Evolutionary conservation across 192 early-diverging fungal genomes (phyloP), one percentile per base, ranked within the genome.

Genomic region (Gorgonomyces haynaldii): DNA sequence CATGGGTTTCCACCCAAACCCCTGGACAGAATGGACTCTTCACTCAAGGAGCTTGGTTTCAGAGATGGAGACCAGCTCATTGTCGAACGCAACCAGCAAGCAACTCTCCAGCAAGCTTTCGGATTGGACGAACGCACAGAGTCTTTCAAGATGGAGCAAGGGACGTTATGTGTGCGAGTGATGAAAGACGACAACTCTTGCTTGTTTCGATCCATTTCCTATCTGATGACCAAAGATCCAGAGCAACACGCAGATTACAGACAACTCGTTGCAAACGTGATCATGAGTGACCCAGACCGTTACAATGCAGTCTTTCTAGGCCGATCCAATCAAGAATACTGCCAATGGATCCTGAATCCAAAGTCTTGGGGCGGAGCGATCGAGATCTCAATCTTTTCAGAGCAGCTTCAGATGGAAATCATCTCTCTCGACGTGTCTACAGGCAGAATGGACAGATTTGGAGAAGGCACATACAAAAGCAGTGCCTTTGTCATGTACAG

Each of bases 341-440:
- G 65, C 20, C 34, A 66, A 0, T 88, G 85, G 83, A 89, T 89
- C 44, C 36, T 57, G 50, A 57, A 60, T 27, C 40, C 60, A 20
- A 65, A 72, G 20, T 70, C 72, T 40, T 89, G 87, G 87, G 87
- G 87, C 56, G 86, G 86, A n/a, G 86, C 82, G 0, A 85, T 88
- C 43, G 86, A 89, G 49, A 62, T 86, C 12, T 56, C 83, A 13
- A 81, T 88, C n/a, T 83, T 89, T 43, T 72, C 81, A 4, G 56
- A 68, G 7, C 63, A 82, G 45, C 86, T 66, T 56, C 54, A 45
- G 27, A 37, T 56, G 77, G 84, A 88, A 58, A 86, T 89, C 45
- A 70, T 67, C 51, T 82, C 79, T 25, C 65, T 89, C 9, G 87
- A 89, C 66, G 79, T 89, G 0, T 51, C 65, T 1, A 81, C 73